Conservation (phyloP, 805 yeast genomes). For the Spathaspora gorwiae region DNA sequence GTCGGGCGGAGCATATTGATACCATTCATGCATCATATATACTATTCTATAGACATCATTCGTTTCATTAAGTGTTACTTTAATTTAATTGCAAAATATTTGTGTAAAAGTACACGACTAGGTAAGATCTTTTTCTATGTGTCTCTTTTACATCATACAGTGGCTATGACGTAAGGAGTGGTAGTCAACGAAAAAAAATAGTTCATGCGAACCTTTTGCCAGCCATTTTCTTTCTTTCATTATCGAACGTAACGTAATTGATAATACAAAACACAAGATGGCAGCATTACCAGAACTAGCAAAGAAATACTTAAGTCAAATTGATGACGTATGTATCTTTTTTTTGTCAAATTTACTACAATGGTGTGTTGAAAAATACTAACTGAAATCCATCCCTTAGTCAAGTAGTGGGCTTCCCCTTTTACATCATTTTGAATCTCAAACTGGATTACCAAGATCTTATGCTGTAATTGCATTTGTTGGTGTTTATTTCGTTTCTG, state of each 20-base stretch:
- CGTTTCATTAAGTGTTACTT: too few relatives aligned
- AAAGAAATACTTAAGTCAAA: constrained; percentile 41
- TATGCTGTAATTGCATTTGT: constrained; percentile 70
- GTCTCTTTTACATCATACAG: too few relatives aligned
- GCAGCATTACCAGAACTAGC: constrained; percentile 44
- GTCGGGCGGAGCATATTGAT: too few relatives aligned
- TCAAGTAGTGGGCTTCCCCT: constrained; percentile 25
- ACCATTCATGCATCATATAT: too few relatives aligned
- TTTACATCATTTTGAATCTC: constrained; percentile 35
- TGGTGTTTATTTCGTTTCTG: constrained; percentile 64
- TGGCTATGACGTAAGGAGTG: too few relatives aligned
- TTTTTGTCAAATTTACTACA: not conserved
- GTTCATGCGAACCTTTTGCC: too few relatives aligned
- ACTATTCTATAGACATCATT: too few relatives aligned
- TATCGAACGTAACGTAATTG: not conserved
- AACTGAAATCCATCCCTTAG: constrained; percentile 12
- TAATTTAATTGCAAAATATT: too few relatives aligned
- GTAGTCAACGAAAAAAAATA: too few relatives aligned
- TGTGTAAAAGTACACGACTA: too few relatives aligned
- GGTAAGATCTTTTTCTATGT: too few relatives aligned
- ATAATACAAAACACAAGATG: constrained; percentile 19
- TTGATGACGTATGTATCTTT: constrained; percentile 41
- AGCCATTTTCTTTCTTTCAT: too few relatives aligned
- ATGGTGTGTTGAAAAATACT: constrained; percentile 2
- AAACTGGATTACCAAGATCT: constrained; percentile 70